Percentiles rank a stretch among this genome's conserved stretches.
Conservation (phyloP, 2,329 filamentous ascomycete species). For the Trichoderma afroharzianum region DNA sequence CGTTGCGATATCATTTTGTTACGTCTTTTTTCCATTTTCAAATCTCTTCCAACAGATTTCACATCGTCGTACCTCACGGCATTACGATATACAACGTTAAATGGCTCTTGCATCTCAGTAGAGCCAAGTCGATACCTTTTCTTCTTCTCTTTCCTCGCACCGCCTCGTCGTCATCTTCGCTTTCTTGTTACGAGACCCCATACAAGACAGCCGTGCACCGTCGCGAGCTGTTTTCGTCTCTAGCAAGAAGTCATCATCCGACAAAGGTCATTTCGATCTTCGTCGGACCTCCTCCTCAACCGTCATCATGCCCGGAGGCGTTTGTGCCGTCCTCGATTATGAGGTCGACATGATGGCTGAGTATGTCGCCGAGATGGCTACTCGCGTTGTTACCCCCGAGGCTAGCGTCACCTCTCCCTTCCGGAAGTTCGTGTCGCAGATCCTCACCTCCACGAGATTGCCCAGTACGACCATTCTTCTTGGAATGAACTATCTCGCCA, state of each 20-base stretch:
- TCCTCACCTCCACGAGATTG: slow-evolving; percentile 83
- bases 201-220: slow-evolving; percentile 8
- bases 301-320: slow-evolving; percentile 69
- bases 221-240: slow-evolving; percentile 16
- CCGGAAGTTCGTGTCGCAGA: slow-evolving; percentile 87
- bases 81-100: slow-evolving; percentile 26
- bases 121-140: slow-evolving; percentile 20
- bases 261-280: slow-evolving; percentile 41
- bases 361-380: slow-evolving; percentile 87
- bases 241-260: slow-evolving; percentile 25
- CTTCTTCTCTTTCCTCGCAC: slow-evolving; percentile 10
- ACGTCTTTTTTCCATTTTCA: not conserved
- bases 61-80: slow-evolving; percentile 22
- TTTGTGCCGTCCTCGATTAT: slow-evolving; percentile 92
- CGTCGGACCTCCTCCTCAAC: slow-evolving; percentile 33
- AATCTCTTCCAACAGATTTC: slow-evolving; percentile 1
- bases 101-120: slow-evolving; percentile 32
- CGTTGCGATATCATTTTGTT: slow-evolving; percentile 18
- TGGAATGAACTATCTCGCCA: slow-evolving; percentile 84
- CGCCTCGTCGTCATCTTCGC: slow-evolving; percentile 10
- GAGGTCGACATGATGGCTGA: slow-evolving; percentile 95
- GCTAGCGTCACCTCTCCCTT: slow-evolving; percentile 64
- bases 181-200: slow-evolving; percentile 11
- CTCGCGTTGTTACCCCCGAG: slow-evolving; percentile 53
- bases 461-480: slow-evolving; percentile 89